phyloP scores from a whole-genome alignment of 139 green algal genomes.

The Parachlorella kessleri region DNA sequence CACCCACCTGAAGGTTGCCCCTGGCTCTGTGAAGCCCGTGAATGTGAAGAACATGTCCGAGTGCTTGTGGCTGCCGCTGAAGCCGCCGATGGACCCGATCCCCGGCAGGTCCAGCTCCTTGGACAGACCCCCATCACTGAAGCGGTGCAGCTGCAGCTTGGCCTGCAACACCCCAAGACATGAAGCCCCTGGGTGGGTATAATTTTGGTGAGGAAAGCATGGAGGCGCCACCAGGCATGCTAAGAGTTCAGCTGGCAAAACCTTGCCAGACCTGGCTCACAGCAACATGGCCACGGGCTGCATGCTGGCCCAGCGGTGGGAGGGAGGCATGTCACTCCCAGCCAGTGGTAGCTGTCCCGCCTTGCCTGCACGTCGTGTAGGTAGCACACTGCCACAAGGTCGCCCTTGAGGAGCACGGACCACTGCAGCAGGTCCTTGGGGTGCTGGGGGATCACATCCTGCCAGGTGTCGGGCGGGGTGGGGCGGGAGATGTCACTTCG shows the following conservation, averaged over 20 bases:
- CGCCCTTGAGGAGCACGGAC: conserved; percentile 53
- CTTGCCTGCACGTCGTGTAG: conserved; percentile 64
- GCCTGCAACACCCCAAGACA: no score
- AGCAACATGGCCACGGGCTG: no score
- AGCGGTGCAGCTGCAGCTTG: conserved; percentile 65
- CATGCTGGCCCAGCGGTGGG: no score
- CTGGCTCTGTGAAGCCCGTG: conserved; percentile 67
- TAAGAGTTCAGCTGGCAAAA: no score
- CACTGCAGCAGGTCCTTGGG: conserved; percentile 73
- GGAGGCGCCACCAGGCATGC: no score
- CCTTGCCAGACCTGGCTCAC: no score
- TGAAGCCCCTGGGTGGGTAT: no score
- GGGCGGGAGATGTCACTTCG: conserved; percentile 37
- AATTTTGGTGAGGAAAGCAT: no score
- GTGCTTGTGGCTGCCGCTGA: conserved; percentile 65
- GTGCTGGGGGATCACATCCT: conserved; percentile 80
- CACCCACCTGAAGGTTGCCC: conserved; percentile 15
- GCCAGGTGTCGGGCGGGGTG: conserved; percentile 50
- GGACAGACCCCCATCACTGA: conserved; percentile 42
- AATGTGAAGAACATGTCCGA: conserved; percentile 84
- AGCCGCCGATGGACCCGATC: conserved; percentile 55
- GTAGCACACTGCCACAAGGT: conserved; percentile 75
- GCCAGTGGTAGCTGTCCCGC: no score
- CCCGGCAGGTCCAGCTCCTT: conserved; percentile 66
- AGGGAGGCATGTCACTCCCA: no score